A percentile compares a stretch with the other conserved stretches of the same genome.
These are phyloP conservation scores for Malus domestica DNA, from an alignment of 306 rosid species.

Conservation along the genomic window ASM211411v1 NC_041804.1:15493501-15494000, in stretches of 20 bases:
- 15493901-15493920: too few relatives aligned
- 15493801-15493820: not conserved
- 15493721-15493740: not conserved
- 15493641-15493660: conserved; percentile 46
- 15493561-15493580: conserved; percentile 19
- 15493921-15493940: too few relatives aligned
- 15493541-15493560: not conserved
- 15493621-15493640: conserved; percentile 93
- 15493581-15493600: conserved; percentile 36
- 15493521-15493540: conserved; percentile 7
- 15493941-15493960: not conserved
- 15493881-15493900: not conserved
- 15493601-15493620: conserved; percentile 87
- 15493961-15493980: not conserved
- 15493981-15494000: conserved; percentile 49
- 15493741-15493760: not conserved
- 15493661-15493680: not conserved
- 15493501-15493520: conserved; percentile 7
- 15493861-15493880: not conserved
- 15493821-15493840: not conserved
- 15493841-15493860: not conserved
- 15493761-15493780: not conserved
- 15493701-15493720: not conserved
- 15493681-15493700: not conserved
- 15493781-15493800: not conserved